A percentile compares a stretch with the other conserved stretches of the same genome.
phyloP scores from a whole-genome alignment of 805 yeast genomes.

The Candida nanaspora region DNA sequence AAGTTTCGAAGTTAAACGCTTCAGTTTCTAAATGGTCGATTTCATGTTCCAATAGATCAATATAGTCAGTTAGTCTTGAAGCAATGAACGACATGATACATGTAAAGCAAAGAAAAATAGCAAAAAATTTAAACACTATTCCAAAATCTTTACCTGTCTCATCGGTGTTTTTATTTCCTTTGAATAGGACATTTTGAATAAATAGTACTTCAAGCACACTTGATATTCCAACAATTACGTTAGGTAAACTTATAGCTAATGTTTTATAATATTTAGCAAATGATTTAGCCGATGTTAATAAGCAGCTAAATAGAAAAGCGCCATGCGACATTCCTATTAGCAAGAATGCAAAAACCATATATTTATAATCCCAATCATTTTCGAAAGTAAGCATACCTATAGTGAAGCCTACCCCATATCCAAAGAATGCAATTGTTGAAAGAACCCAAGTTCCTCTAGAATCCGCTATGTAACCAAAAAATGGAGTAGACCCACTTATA shows the following conservation, averaged over 20 bases:
- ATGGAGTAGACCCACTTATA: slow-evolving; percentile 74
- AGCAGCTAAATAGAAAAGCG: slow-evolving; percentile 57
- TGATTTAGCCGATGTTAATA: slow-evolving; percentile 74
- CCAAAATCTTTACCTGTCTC: slow-evolving; percentile 5
- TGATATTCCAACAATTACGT: slow-evolving; percentile 27
- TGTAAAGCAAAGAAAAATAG: background rate
- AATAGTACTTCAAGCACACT: slow-evolving; percentile 10
- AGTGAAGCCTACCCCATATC: slow-evolving; percentile 62
- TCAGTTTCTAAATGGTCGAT: slow-evolving; percentile 16
- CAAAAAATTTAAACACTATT: slow-evolving; percentile 6
- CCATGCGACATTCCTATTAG: slow-evolving; percentile 67
- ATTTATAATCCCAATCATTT: slow-evolving; percentile 23
- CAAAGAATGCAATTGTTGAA: slow-evolving; percentile 50
- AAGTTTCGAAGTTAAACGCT: slow-evolving; percentile 24
- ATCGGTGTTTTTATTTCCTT: background rate
- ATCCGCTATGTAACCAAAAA: slow-evolving; percentile 78
- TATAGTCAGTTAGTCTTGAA: slow-evolving; percentile 22
- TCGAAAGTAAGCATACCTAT: slow-evolving; percentile 34
- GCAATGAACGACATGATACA: slow-evolving; percentile 16
- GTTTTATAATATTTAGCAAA: slow-evolving; percentile 62
- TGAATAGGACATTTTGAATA: slow-evolving; percentile 21
- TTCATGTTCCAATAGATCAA: slow-evolving; percentile 18
- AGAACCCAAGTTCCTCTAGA: slow-evolving; percentile 69
- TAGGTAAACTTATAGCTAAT: slow-evolving; percentile 80
- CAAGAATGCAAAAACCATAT: slow-evolving; percentile 43